Base-by-base conservation (phyloP, 441 rosid genomes). In the Aleurites moluccanus region DNA sequence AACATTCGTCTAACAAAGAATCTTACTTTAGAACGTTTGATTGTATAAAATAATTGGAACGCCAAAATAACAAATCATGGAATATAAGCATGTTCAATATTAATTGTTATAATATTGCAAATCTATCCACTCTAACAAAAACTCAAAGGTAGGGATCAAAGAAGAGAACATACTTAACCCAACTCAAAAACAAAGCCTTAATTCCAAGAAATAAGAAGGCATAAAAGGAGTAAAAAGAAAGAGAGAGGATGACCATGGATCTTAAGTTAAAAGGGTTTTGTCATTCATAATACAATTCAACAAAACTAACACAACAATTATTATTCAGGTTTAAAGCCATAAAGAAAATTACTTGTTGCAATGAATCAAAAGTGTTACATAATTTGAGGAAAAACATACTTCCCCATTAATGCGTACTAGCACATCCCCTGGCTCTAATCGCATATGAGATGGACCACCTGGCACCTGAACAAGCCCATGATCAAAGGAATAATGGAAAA, bases 381-480 rank as follows among this genome's bases (percentile, higher is more conserved):
- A 5, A 50, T 53, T 56, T 8, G 42, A 62, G 59, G 42, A 25
- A 65, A 64, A 71, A 88, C 95, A 85, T 83, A 92, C 99, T 69
- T 90, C 93, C 73, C 96, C 90, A 74, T 96, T 92, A 85, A 92
- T 86, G 73, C 85, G 85, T 76, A 96, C 86, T 82, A 96, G 97
- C 74, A 96, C 93, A 86, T 93, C 99, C 69, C 99, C 99, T 6
- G 98, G 90, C 87, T 93, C 97, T 86, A 96, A 83, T 52, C 82
- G 87, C 74, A 80, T 85, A 81, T 88, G 87, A 62, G 97, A 94
- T 74, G 98, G 97, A 77, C 99, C 97, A 83, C 91, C 94, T 42
- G 98, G 99, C 77, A 91, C 99, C 99, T 93, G 84, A 70, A 82
- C 66, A 28, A 57, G 45, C 72, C 72, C 77, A 74, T 49, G 52